Evolutionary conservation across 805 yeast genomes (phyloP), one percentile per base, ranked within the genome.

Genomic region (Candida michaelii): DNA sequence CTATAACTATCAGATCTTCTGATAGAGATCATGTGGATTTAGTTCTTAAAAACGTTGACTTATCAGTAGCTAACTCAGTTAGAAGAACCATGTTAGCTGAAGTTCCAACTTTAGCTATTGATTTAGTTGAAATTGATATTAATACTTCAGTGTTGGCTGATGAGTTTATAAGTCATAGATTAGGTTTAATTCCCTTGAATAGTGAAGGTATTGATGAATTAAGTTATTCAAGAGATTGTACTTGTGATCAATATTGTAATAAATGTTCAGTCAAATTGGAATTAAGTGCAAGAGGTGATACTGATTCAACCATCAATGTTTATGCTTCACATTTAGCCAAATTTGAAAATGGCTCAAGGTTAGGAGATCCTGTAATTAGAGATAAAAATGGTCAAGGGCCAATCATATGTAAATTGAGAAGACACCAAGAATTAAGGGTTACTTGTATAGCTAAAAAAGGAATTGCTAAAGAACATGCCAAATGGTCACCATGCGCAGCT

Each of bases 391-490:
- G 79, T 27, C 81, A 83, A 49, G 99, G 99, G 43, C 86, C 91
- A n/a, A 66, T 93, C 43, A 80, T 93, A 52, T 89, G 96, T 67
- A 89, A 91, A 63, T 75, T 93, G 53, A 80, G 96, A 62, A 86
- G 85, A 60, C 91, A 89, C 56, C 99, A 93, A 69, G 97, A 91
- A 60, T 73, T 93, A 54, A 79, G 84, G 53, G 69, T 93, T 46
- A 83, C 84, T 52, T 93, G 99, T 67, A 85, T 93, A 49, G 99
- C 99, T 42, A 93, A 93, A 66, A 93, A 93, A 71, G 99, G 98
- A 33, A 89, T 89, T 45, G 87, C 96, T 38, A 90, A 90, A 62
- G 99, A 93, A 62, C 99, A 93, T 60, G 97, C 99, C 38, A 93
- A 93, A 60, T 93, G 99, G 99, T 83, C 93, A 5, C 97, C 99